Conservation (phyloP, 768 basidiomycete species). For the Macrolepiota dolichaula region DNA sequence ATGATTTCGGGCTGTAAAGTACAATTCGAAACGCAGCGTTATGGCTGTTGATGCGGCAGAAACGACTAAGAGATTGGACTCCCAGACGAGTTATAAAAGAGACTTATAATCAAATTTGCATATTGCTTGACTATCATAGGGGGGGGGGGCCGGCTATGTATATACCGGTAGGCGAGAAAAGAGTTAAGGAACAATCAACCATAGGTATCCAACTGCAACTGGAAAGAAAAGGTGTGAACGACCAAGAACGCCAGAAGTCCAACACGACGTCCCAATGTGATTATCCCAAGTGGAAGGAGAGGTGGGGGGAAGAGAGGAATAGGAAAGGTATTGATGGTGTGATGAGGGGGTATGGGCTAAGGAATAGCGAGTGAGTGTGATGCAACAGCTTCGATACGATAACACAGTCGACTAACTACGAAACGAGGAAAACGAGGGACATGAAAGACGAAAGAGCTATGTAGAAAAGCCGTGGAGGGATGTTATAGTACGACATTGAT, state of each 20-base stretch:
- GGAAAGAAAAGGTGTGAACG: background rate
- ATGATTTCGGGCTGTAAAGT: no score
- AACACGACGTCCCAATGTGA: background rate
- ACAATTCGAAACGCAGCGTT: no score
- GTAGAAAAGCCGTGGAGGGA: background rate
- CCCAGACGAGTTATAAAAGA: background rate
- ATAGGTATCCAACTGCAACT: background rate
- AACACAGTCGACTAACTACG: slow-evolving; percentile 10
- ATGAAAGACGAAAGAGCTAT: background rate
- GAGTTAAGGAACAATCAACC: background rate
- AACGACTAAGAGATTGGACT: background rate
- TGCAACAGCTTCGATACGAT: slow-evolving; percentile 2
- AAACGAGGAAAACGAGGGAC: background rate
- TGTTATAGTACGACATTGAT: background rate
- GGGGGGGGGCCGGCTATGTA: background rate
- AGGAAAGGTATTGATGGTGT: background rate
- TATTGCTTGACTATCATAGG: slow-evolving; percentile 8
- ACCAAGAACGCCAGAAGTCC: background rate
- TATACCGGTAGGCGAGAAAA: background rate
- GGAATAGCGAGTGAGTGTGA: slow-evolving; percentile 1
- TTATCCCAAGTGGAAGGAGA: background rate
- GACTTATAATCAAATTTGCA: slow-evolving; percentile 8
- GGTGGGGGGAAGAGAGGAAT: background rate
- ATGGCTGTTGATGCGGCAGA: no score
- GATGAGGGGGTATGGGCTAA: background rate